phyloP scores from a whole-genome alignment of 148 eudicot species.

The Diospyros lotus region DNA sequence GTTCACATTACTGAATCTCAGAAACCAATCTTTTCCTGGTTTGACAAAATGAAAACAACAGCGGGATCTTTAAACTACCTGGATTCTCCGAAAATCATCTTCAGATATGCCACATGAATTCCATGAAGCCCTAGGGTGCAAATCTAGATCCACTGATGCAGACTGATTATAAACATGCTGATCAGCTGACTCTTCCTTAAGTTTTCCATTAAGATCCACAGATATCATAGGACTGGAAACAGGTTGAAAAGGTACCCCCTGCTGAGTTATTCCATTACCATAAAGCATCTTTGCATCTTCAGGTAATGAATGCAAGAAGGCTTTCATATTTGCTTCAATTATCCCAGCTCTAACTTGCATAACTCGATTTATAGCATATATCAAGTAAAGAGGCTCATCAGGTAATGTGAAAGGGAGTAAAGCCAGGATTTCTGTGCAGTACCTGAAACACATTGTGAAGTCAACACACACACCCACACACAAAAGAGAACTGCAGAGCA shows the following conservation, averaged over 20 bases:
- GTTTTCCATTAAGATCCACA: constrained; percentile 35
- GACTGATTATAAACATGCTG: constrained; percentile 25
- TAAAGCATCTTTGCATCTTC: constrained; percentile 26
- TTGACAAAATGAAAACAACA: background rate
- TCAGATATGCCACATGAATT: constrained; percentile 29
- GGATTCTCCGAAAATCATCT: constrained; percentile 59
- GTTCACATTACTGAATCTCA: too few relatives aligned
- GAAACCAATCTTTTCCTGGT: background rate
- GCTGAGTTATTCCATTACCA: constrained; percentile 46
- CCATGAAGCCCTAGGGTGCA: constrained; percentile 23
- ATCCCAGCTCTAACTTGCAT: constrained; percentile 94
- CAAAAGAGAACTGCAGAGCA: background rate
- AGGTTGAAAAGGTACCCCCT: constrained; percentile 23
- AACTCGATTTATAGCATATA: constrained; percentile 82
- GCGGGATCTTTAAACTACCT: constrained; percentile 36
- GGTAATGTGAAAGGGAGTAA: constrained; percentile 81
- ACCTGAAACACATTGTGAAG: constrained; percentile 42
- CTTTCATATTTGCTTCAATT: constrained; percentile 79
- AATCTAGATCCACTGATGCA: constrained; percentile 25
- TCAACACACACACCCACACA: background rate
- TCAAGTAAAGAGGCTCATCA: constrained; percentile 91
- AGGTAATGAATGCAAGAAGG: constrained; percentile 51
- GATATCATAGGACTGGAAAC: constrained; percentile 21
- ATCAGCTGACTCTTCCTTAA: constrained; percentile 23
- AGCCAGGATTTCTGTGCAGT: constrained; percentile 88